phyloP scores from a whole-genome alignment of 2,329 filamentous ascomycete species.

The Diplodia mutila region DNA sequence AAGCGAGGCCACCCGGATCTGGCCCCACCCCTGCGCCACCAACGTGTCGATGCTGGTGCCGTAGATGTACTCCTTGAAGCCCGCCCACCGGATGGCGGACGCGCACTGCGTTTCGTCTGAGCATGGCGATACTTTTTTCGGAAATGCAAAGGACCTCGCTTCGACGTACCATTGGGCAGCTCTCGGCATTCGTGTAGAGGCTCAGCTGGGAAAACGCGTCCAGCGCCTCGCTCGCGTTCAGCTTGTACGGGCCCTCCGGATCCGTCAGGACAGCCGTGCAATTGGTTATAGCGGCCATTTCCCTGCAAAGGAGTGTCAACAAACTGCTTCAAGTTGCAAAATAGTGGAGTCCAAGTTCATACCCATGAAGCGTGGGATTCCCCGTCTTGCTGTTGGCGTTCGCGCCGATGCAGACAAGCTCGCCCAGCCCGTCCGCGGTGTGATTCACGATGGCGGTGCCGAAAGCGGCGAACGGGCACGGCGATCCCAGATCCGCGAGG shows the following conservation, averaged over 20 bases:
- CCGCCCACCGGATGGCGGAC: conserved; percentile 59
- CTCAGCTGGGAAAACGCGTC: conserved; percentile 53
- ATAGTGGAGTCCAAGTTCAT: no score
- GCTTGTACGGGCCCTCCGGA: conserved; percentile 49
- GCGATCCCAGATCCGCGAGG: conserved; percentile 46
- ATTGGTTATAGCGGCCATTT: conserved; percentile 60
- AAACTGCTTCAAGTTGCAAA: no score
- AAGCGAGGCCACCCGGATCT: conserved; percentile 52
- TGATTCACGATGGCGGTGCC: conserved; percentile 62
- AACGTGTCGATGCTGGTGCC: conserved; percentile 56
- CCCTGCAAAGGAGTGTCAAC: conserved; percentile 41
- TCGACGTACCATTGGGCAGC: conserved; percentile 55
- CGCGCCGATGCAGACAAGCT: conserved; percentile 56
- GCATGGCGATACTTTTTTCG: no score
- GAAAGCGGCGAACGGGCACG: conserved; percentile 60
- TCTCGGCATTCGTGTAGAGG: conserved; percentile 62
- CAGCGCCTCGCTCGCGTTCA: conserved; percentile 48
- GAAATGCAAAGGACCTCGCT: not conserved
- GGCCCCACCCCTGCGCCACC: conserved; percentile 54
- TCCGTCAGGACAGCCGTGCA: conserved; percentile 56
- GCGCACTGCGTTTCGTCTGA: conserved; percentile 45
- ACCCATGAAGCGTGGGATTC: conserved; percentile 58
- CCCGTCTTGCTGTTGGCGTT: conserved; percentile 52
- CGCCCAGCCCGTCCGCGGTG: conserved; percentile 47
- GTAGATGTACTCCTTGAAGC: conserved; percentile 60